These are phyloP conservation scores for Starmerella tilneyi DNA, from an alignment of 805 yeast species.

Conservation along the genomic window DNA sequence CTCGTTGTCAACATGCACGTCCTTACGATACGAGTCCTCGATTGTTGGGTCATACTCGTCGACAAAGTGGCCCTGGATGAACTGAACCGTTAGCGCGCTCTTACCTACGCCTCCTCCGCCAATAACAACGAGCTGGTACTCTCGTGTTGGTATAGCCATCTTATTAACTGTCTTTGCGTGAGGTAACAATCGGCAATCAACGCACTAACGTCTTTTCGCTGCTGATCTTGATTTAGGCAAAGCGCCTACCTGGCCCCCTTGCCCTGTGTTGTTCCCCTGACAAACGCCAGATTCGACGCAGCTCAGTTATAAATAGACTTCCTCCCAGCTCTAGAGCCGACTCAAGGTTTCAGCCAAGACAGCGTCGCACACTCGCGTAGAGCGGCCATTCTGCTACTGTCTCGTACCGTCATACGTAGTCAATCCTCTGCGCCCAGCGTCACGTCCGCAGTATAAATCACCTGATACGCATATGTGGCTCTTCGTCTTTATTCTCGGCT, in stretches of 20 bases:
- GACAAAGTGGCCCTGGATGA: slow-evolving; percentile 88
- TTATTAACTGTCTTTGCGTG: background rate
- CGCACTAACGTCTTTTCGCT: slow-evolving; percentile 2
- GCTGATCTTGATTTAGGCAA: slow-evolving; percentile 1
- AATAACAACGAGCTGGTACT: slow-evolving; percentile 87
- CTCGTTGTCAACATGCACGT: slow-evolving; percentile 70
- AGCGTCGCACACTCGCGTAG: too few relatives aligned
- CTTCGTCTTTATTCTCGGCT: too few relatives aligned
- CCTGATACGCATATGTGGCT: too few relatives aligned
- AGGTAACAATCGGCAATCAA: background rate
- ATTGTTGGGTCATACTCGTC: slow-evolving; percentile 98
- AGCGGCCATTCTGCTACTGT: too few relatives aligned
- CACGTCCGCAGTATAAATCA: too few relatives aligned
- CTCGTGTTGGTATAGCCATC: slow-evolving; percentile 34
- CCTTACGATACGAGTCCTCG: slow-evolving; percentile 66
- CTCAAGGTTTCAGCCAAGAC: too few relatives aligned
- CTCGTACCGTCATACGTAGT: too few relatives aligned
- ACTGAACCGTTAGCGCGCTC: slow-evolving; percentile 87
- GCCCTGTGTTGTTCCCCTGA: background rate
- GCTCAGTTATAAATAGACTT: too few relatives aligned
- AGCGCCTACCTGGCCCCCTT: slow-evolving; percentile 3
- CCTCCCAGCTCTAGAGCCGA: too few relatives aligned
- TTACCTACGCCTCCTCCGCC: slow-evolving; percentile 99
- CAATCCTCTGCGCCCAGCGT: too few relatives aligned
- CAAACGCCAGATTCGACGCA: background rate